phyloP scores from a whole-genome alignment of 2,329 filamentous ascomycete genomes.

The Colletotrichum sp. region DNA sequence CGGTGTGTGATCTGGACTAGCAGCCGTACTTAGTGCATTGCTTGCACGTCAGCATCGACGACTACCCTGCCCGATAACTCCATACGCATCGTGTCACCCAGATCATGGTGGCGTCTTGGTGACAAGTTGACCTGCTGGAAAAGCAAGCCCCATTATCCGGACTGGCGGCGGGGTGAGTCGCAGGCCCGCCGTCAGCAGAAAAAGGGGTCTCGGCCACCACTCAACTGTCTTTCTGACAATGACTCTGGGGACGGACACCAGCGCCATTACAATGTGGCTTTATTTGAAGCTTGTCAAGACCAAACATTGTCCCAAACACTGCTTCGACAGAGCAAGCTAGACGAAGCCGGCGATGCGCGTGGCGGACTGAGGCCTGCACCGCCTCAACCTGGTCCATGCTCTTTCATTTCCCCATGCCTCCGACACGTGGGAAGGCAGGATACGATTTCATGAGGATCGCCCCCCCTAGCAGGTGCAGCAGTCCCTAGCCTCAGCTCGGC shows the following conservation, averaged over 20 bases:
- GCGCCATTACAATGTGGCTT: constrained; percentile 8
- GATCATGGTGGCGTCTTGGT: neutral
- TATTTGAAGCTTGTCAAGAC: neutral
- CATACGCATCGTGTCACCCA: neutral
- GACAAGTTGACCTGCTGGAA: neutral
- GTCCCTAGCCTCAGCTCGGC: constrained; percentile 4
- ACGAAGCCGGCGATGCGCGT: neutral
- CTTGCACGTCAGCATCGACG: neutral
- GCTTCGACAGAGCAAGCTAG: neutral
- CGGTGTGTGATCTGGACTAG: neutral
- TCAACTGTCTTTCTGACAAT: neutral
- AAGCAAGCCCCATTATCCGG: neutral
- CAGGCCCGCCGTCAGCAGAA: neutral
- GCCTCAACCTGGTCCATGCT: constrained; percentile 15
- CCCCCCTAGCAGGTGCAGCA: constrained; percentile 1
- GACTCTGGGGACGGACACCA: neutral
- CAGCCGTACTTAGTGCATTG: neutral
- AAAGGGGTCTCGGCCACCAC: constrained; percentile 11
- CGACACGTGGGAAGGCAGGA: constrained; percentile 16
- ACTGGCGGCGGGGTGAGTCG: neutral
- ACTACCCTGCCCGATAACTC: neutral
- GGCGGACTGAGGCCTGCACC: constrained; percentile 4
- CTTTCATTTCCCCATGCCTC: constrained; percentile 17
- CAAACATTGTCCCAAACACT: neutral
- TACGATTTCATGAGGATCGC: constrained; percentile 19